These are phyloP conservation scores for Phlebiopsis flavidoalba DNA, from an alignment of 768 basidiomycete species.

Conservation along the genomic window DNA sequence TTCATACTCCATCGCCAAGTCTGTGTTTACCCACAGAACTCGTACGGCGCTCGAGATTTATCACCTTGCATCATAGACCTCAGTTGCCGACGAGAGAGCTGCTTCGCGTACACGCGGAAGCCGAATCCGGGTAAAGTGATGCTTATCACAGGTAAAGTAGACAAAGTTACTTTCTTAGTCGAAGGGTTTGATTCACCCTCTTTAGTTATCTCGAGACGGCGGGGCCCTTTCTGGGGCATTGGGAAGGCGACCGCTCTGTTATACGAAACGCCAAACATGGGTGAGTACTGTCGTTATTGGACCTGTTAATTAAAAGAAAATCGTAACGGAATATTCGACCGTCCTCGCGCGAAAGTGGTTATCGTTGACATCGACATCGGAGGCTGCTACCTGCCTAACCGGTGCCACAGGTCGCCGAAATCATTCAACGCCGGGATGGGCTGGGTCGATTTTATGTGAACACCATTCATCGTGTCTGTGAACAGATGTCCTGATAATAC, in stretches of 20 bases:
- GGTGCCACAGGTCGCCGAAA: too few relatives aligned
- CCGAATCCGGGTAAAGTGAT: constrained; percentile 21
- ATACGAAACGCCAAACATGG: constrained; percentile 20
- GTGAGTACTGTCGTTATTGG: constrained; percentile 7
- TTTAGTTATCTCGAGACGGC: constrained; percentile 10
- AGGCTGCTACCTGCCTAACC: neutral
- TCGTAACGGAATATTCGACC: neutral
- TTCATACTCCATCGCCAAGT: neutral
- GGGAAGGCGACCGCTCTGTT: constrained; percentile 19
- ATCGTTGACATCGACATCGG: neutral
- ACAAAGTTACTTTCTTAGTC: neutral
- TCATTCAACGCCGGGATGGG: too few relatives aligned
- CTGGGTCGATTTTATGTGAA: too few relatives aligned
- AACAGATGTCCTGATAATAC: too few relatives aligned
- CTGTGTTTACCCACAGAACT: neutral
- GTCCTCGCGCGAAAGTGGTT: neutral
- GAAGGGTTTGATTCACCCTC: neutral
- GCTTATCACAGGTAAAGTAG: constrained; percentile 22
- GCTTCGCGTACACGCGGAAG: constrained; percentile 14
- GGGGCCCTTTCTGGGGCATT: constrained; percentile 23
- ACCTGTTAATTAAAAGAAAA: neutral
- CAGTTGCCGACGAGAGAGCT: constrained; percentile 18
- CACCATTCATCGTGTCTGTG: too few relatives aligned
- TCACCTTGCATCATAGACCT: constrained; percentile 14
- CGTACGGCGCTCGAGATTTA: neutral